Base-by-base conservation (phyloP, 202 grass and related monocot species). In the Cymbopogon flexuosus region DNA sequence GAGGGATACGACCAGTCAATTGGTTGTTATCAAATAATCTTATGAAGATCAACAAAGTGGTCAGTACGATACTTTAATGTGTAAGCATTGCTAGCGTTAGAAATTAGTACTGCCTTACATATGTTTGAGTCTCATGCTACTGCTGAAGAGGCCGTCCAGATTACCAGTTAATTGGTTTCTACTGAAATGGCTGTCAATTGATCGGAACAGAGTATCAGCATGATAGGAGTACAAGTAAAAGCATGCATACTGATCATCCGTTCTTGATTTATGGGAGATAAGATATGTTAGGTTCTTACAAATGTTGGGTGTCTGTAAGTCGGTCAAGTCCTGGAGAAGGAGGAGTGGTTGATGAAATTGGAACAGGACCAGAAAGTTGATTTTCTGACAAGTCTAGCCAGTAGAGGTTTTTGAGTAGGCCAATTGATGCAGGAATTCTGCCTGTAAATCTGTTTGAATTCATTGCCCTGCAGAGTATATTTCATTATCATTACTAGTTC, bases 1-100 rank as follows among this genome's bases (percentile, higher is more conserved):
- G 2, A 9, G 94, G 94, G 79, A 97, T 91, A 14, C 41, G 3
- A 43, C 92, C 94, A 82, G 47, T 86, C 35, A 97, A 87, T 79
- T 90, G 62, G 85, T 97, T 97, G 62, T 19, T 86, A 73, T 97
- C 90, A 72, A 97, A 97, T 75, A 97, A 70, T 65, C 94, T 97
- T 79, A 56, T 27, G 58, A 87, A 72, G 51, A 65, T 79, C 5
- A 83, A 36, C 6, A 84, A 68, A 80, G n/a, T 62, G 60, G 42
- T 89, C 47, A 63, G 5, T 74, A 62, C 10, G 33, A 8, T 47
- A 21, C 16, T 65, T 22, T 65, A 21, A 43, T 14, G 46, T 61
- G 16, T 35, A 58, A 33, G 18, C 47, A 30, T 30, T 56, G 24
- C 6, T 56, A 49, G 70, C 3, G 57, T 61, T 2, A 36, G 31